These are phyloP conservation scores for Chaetomium tenue DNA, from an alignment of 495 filamentous ascomycete species.

Conservation along the genomic window DNA sequence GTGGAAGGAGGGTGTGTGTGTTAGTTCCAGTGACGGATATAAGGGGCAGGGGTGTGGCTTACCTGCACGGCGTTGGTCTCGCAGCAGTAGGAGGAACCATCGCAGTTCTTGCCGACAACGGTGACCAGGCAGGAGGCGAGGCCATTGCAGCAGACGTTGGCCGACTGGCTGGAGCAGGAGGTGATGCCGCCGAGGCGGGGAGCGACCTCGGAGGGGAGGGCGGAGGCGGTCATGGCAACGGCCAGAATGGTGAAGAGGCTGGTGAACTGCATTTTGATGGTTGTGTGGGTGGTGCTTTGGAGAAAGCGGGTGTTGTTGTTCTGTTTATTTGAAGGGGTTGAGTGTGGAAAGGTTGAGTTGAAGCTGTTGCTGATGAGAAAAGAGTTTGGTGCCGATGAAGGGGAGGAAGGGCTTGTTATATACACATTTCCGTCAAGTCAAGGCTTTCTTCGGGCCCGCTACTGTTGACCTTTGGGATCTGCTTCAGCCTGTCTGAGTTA, in stretches of 20 bases:
- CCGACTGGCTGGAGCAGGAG: conserved; percentile 5
- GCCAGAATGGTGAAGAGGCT: conserved; percentile 28
- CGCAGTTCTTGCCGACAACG: not conserved
- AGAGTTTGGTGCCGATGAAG: not conserved
- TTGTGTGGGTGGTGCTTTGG: not conserved
- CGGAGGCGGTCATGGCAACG: conserved; percentile 28
- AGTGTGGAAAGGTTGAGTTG: conserved; percentile 9
- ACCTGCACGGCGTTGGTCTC: conserved; percentile 6
- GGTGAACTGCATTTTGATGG: conserved; percentile 31
- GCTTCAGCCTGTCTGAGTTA: too few relatives aligned
- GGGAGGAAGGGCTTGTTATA: conserved; percentile 18
- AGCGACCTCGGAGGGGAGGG: conserved; percentile 13
- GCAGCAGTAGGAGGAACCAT: conserved; percentile 14
- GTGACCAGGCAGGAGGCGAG: conserved; percentile 1
- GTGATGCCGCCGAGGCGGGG: not conserved
- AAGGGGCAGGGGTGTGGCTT: not conserved
- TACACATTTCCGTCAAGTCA: not conserved
- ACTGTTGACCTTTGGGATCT: not conserved
- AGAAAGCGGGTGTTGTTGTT: conserved; percentile 1
- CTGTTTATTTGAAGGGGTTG: not conserved
- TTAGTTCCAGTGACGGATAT: not conserved
- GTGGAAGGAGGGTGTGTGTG: not conserved
- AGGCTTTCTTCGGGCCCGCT: not conserved
- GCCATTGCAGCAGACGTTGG: conserved; percentile 18
- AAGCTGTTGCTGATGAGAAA: conserved; percentile 22